Evolutionary conservation across 176 grass and related monocot genomes (phyloP).

Genomic region (Ensete ventricosum): DNA sequence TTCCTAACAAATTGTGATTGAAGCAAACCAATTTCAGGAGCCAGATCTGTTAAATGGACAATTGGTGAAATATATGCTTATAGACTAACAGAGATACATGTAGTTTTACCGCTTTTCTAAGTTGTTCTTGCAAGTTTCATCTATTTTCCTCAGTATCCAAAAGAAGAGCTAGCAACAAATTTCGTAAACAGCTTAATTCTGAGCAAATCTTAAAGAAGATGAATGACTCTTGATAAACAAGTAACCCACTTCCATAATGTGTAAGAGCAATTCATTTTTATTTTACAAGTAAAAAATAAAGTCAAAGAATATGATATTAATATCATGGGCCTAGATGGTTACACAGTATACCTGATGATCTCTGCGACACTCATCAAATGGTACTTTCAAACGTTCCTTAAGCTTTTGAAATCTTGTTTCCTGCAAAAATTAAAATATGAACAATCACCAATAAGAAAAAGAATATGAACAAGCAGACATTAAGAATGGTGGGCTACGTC

Average conservation of each 20-base stretch:
- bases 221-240: background rate
- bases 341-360: conserved; percentile 57
- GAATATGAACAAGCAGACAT: background rate
- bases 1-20: background rate
- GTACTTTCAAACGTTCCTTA: conserved; percentile 72
- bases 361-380: conserved; percentile 56
- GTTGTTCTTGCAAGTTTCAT: background rate
- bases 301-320: background rate
- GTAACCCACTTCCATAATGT: background rate
- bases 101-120: background rate
- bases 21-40: background rate
- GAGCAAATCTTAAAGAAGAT: background rate
- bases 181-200: background rate
- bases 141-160: background rate
- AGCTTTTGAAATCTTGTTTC: conserved; percentile 64
- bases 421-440: conserved; percentile 27
- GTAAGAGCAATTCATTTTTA: background rate
- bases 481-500: background rate
- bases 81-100: background rate
- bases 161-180: background rate
- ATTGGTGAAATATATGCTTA: background rate
- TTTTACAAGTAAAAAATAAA: background rate
- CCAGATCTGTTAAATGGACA: background rate
- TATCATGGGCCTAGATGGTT: background rate
- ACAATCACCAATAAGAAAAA: background rate